Evolutionary conservation across 352 stramenopile species (phyloP), one percentile per base, ranked within the genome.

Genomic region (Thalassiosira sp.): DNA sequence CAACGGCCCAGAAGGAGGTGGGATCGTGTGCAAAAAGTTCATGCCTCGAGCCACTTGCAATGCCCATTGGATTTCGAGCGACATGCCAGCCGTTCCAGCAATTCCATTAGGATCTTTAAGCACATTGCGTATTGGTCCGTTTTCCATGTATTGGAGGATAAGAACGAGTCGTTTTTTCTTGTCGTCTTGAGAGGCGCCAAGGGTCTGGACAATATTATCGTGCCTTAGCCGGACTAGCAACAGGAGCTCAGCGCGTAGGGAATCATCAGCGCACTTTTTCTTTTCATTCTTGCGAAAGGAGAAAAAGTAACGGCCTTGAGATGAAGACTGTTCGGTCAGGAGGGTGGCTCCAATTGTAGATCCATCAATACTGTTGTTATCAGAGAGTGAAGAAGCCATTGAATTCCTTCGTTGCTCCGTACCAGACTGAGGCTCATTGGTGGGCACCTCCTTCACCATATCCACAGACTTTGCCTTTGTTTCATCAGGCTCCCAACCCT

Each of bases 151-250:
- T 42, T 35, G 25, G 18, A 59, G 51, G 51, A 59, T 42, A n/a
- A 59, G 16, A 57, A 67, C 24, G 6, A 67, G 16, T 49, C 42
- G 42, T n/a, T 49, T 49, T 37, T 53, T 33, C 8, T 57, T 57
- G 20, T 56, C 5, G 11, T 54, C 28, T 20, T 49, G 16, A 13
- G 58, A 49, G 13, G 58, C 58, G 10, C 58, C 58, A 10, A 67
- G 58, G 10, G 58, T 67, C 46, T 67, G 18, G 2, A 67, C 58
- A 43, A 67, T 53, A 24, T 67, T 53, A 43, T 33, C 24, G 37
- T 67, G 35, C 2, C 58, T 13, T 3, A 67, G 42, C 27, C 35
- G 11, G 35, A 67, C 28, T 13, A 67, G 20, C 24, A 37, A 15
- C 18, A 20, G 35, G 11, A 67, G 46, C 42, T 67, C 58, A 6